Conservation (phyloP, 2,329 filamentous ascomycete genomes). For the Orbilia quercus region DNA sequence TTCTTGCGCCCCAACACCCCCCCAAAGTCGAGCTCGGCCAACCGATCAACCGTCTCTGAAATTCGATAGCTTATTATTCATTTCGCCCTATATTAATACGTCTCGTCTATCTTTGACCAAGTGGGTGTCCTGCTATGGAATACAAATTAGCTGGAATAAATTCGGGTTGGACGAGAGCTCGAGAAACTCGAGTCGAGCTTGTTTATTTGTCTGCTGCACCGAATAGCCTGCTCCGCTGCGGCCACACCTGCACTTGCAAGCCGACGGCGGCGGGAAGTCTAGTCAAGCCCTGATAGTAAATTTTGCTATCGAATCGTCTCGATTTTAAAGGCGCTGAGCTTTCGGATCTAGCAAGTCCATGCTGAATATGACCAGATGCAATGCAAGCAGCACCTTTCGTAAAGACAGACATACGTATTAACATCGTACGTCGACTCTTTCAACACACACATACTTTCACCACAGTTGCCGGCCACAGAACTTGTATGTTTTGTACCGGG, state of each 20-base stretch:
- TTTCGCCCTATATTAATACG: conserved; percentile 2
- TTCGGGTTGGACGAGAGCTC: neutral
- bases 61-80: conserved; percentile 35
- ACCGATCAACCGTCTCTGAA: neutral
- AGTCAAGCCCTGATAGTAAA: conserved; percentile 6
- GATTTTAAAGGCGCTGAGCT: neutral
- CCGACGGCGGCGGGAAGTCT: conserved; percentile 21
- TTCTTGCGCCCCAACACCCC: neutral
- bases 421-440: neutral
- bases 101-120: conserved; percentile 1
- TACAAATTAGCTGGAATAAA: conserved; percentile 22
- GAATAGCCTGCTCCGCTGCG: conserved; percentile 24
- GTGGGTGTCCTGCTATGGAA: conserved; percentile 32
- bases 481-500: conserved; percentile 1
- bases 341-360: conserved; percentile 45
- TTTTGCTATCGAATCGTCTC: conserved; percentile 34
- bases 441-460: conserved; percentile 26
- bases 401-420: neutral
- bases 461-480: conserved; percentile 17
- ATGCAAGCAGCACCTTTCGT: conserved; percentile 25
- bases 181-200: neutral
- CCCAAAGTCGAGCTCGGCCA: neutral
- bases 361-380: conserved; percentile 41
- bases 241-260: conserved; percentile 25
- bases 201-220: conserved; percentile 21